Percentiles rank a stretch among this genome's conserved stretches.
Conservation (phyloP, 2,329 filamentous ascomycete species). For the Cladosporium austrohemisphaericum region DNA sequence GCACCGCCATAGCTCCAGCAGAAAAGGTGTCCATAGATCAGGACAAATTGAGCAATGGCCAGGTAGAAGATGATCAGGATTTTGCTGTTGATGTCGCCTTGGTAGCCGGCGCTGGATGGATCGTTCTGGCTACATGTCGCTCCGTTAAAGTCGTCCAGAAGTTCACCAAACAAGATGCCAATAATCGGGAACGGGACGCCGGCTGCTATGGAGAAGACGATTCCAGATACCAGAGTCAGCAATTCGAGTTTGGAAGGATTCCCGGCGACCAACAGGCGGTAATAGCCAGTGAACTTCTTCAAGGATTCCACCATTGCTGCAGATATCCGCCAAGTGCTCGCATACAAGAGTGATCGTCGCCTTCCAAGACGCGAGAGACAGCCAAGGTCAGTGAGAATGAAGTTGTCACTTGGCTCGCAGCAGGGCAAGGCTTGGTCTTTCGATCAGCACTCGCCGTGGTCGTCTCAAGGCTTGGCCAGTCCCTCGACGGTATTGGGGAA, state of each 20-base stretch:
- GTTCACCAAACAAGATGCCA: constrained; percentile 61
- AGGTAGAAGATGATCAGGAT: constrained; percentile 61
- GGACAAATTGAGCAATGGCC: constrained; percentile 58
- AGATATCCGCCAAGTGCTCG: neutral
- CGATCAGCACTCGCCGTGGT: neutral
- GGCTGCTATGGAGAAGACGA: constrained; percentile 51
- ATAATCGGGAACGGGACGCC: constrained; percentile 62
- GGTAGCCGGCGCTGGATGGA: constrained; percentile 32
- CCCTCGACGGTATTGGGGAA: constrained; percentile 2
- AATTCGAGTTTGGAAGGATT: constrained; percentile 20
- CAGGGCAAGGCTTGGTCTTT: constrained; percentile 1
- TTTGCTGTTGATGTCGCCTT: constrained; percentile 51
- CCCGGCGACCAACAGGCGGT: constrained; percentile 7
- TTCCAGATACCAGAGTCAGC: constrained; percentile 38
- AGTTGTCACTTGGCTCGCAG: constrained; percentile 8
- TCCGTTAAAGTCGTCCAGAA: constrained; percentile 59
- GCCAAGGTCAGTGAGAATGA: constrained; percentile 6
- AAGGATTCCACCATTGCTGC: constrained; percentile 2
- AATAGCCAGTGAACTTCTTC: constrained; percentile 13
- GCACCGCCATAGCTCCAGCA: constrained; percentile 64
- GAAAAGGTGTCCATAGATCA: constrained; percentile 62
- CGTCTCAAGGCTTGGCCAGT: neutral
- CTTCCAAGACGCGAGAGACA: constrained; percentile 1
- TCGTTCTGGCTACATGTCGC: constrained; percentile 49
- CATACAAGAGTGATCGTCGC: constrained; percentile 9